Evolutionary conservation across 176 grass and related monocot genomes (phyloP).

Genomic region (Stipa capillata): DNA sequence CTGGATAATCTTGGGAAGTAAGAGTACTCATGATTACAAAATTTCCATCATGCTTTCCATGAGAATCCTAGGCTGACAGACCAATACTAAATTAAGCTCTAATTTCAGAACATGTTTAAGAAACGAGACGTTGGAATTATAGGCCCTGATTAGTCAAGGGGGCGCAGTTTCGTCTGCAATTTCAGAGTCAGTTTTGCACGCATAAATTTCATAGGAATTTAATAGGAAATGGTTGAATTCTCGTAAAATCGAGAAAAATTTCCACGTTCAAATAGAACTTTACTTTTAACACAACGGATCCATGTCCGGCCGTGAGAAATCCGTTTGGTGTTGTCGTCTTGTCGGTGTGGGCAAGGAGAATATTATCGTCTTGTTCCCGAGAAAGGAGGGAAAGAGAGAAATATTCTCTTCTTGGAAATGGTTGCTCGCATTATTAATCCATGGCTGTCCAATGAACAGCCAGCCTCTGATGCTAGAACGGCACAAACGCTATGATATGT

Average conservation of each 20-base stretch:
- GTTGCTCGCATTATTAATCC: neutral
- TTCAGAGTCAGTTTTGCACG: neutral
- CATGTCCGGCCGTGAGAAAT: neutral
- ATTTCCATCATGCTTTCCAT: neutral
- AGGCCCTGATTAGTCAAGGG: neutral
- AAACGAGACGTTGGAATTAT: neutral
- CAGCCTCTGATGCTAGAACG: neutral
- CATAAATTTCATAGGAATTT: neutral
- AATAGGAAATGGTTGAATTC: neutral
- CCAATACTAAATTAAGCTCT: neutral
- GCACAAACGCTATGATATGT: neutral
- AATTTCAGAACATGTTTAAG: neutral
- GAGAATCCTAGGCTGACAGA: constrained; percentile 21
- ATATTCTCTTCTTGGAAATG: neutral
- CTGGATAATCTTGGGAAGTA: constrained; percentile 2
- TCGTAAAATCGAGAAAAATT: neutral
- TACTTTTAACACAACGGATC: neutral
- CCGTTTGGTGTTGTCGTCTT: neutral
- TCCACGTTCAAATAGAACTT: neutral
- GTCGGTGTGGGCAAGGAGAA: neutral
- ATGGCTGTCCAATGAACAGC: neutral
- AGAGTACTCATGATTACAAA: neutral
- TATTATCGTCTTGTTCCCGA: neutral
- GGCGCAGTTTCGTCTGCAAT: neutral
- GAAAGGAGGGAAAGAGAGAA: neutral